phyloP scores from a whole-genome alignment of 306 rosid species.

The Corylus americana region DNA sequence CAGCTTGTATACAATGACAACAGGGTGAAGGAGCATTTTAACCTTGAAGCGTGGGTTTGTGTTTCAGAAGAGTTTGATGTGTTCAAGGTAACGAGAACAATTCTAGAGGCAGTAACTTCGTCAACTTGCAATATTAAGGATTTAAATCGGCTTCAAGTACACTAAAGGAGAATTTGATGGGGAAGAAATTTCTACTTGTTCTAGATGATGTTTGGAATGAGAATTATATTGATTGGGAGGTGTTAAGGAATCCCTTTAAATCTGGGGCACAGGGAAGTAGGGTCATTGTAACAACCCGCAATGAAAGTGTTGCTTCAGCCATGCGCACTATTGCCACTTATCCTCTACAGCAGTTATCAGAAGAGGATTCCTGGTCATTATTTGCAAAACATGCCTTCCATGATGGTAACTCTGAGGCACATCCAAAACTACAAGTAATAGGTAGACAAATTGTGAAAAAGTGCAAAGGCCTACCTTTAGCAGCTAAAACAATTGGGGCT shows the following conservation, averaged over 20 bases:
- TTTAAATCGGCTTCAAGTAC: not conserved
- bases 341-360: slow-evolving; percentile 8
- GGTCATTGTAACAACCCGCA: slow-evolving; percentile 27
- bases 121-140: not conserved
- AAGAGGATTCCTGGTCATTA: slow-evolving; percentile 29
- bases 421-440: slow-evolving; percentile 7
- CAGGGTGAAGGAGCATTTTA: slow-evolving; percentile 1
- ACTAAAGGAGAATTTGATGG: not conserved
- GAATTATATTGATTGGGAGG: slow-evolving; percentile 16
- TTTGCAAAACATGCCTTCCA: slow-evolving; percentile 26
- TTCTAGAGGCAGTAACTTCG: slow-evolving; percentile 14
- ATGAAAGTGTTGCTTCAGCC: slow-evolving; percentile 14
- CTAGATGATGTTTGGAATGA: slow-evolving; percentile 38
- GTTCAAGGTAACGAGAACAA: not conserved
- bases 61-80: slow-evolving; percentile 20
- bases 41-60: slow-evolving; percentile 18
- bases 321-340: slow-evolving; percentile 3
- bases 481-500: slow-evolving; percentile 29
- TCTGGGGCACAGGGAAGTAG: slow-evolving; percentile 16
- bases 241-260: slow-evolving; percentile 3
- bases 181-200: slow-evolving; percentile 25
- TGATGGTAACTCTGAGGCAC: not conserved
- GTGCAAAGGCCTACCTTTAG: slow-evolving; percentile 29
- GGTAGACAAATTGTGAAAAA: slow-evolving; percentile 25
- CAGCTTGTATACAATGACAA: slow-evolving; percentile 13